Percentiles rank a stretch among this genome's conserved stretches.
These are phyloP conservation scores for Fusarium globosum DNA, from an alignment of 2,329 filamentous ascomycete genomes.

Conservation along the genomic window DNA sequence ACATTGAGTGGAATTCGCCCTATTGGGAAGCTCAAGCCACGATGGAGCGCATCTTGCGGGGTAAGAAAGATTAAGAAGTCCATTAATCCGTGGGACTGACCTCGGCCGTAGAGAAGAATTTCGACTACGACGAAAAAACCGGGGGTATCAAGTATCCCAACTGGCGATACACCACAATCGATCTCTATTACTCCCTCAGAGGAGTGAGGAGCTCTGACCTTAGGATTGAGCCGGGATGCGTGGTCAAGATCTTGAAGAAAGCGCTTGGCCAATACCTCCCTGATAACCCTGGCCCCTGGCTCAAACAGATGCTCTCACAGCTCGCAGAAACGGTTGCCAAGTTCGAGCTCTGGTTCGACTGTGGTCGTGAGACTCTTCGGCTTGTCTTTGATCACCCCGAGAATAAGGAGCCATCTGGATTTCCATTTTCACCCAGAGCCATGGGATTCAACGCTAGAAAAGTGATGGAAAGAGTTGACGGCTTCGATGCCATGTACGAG, in stretches of 20 bases:
- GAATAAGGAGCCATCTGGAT: background rate
- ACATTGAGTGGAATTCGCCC: background rate
- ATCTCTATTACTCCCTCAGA: background rate
- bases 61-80: background rate
- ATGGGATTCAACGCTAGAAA: too few species aligned
- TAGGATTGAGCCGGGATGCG: background rate
- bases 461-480: too few species aligned
- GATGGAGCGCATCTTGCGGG: background rate
- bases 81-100: background rate
- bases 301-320: background rate
- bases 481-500: too few species aligned
- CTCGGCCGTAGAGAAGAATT: background rate
- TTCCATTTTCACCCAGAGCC: background rate
- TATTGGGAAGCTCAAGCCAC: background rate
- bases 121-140: rapidly evolving
- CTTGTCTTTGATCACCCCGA: background rate
- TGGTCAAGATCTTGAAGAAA: background rate
- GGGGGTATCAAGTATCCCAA: background rate
- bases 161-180: background rate
- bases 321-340: background rate
- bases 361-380: rapidly evolving
- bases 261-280: background rate
- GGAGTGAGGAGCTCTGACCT: rapidly evolving
- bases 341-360: rapidly evolving
- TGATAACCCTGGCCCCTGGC: rapidly evolving